A percentile compares a stretch with the other conserved stretches of the same genome.
phyloP scores from a whole-genome alignment of 495 filamentous ascomycete species.

The Penicillium diatomitis region DNA sequence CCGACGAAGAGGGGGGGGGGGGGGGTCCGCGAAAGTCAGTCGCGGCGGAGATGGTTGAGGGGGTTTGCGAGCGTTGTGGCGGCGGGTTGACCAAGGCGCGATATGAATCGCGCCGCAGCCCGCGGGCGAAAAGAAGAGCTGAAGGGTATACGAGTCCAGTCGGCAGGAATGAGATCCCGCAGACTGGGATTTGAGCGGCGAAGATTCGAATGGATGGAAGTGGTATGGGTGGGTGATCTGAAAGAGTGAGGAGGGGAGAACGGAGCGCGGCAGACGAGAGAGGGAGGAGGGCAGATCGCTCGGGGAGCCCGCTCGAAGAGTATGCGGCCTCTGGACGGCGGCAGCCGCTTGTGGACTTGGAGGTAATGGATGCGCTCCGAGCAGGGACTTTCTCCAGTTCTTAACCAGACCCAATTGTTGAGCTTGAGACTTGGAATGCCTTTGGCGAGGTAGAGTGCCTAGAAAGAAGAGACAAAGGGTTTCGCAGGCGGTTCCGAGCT shows the following conservation, averaged over 20 bases:
- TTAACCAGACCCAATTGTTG: too few relatives aligned
- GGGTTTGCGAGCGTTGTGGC: slow-evolving; percentile 7
- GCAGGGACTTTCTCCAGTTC: too few relatives aligned
- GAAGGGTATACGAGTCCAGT: slow-evolving; percentile 12
- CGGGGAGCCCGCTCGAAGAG: slow-evolving; percentile 9
- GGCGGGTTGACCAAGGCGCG: slow-evolving; percentile 31
- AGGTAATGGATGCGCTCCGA: neutral
- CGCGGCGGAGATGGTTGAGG: slow-evolving; percentile 23
- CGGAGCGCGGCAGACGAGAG: slow-evolving; percentile 8
- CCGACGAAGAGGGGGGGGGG: slow-evolving; percentile 15
- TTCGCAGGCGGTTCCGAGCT: slow-evolving; percentile 1
- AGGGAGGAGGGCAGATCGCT: slow-evolving; percentile 15
- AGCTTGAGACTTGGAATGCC: too few relatives aligned
- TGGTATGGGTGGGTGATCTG: slow-evolving; percentile 1
- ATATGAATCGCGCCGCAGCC: slow-evolving; percentile 27
- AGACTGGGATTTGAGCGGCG: slow-evolving; percentile 11
- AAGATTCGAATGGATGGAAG: slow-evolving; percentile 13
- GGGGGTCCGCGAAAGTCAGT: slow-evolving; percentile 9
- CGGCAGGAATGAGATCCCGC: slow-evolving; percentile 14
- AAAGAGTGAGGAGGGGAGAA: slow-evolving; percentile 12
- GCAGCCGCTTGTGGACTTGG: slow-evolving; percentile 10
- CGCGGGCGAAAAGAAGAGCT: slow-evolving; percentile 17
- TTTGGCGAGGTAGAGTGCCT: neutral
- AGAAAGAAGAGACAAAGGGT: neutral
- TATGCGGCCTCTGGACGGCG: slow-evolving; percentile 9